Base-by-base conservation (phyloP, 75 land plant species). In the Sequoia sempervirens region DNA sequence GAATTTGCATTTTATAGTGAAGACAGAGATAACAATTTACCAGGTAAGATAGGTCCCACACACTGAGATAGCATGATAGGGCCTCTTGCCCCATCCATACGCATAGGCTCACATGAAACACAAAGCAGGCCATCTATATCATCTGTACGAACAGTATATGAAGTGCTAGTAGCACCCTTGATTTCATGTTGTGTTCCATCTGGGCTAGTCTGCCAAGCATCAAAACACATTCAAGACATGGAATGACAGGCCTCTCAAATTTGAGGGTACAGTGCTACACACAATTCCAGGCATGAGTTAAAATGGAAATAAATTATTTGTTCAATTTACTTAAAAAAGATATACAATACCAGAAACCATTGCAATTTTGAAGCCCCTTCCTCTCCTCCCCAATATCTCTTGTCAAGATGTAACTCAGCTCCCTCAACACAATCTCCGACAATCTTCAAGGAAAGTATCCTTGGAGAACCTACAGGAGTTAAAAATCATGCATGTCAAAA, bases 331-430 rank as follows among this genome's bases (percentile, higher is more conserved):
- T 15, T 17, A 5, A 2, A 80, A 53, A 47, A 52, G 20, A 80
- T 50, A 30, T 52, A 53, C 4, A n/a, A 53, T 80, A 96, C 98
- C 95, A 93, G 83, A 64, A 94, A 94, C 99, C 99, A 97, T 52
- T 95, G 93, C 20, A 93, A 88, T 80, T 90, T 86, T 72, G 97
- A 97, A 26, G 89, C 82, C 17, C 99, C 99, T 79, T 97, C 99
- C 75, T 93, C 88, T 26, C 99, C 99, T 81, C 99, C 99, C 99
- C 99, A 97, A 56, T 97, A 97, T 76, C 89, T 94, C 86, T 93
- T 97, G 34, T 93, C 94, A 40, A 92, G 91, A 58, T 84, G 70
- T 20, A 97, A 86, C 58, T 87, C 86, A 47, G 82, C 81, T 32
- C 95, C 97, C 85, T 97, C 99, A 79, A 93, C 84, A 45, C 84